Base-by-base conservation (phyloP, 148 eudicot genomes). In the Amaranthus hypochondriacus region DNA sequence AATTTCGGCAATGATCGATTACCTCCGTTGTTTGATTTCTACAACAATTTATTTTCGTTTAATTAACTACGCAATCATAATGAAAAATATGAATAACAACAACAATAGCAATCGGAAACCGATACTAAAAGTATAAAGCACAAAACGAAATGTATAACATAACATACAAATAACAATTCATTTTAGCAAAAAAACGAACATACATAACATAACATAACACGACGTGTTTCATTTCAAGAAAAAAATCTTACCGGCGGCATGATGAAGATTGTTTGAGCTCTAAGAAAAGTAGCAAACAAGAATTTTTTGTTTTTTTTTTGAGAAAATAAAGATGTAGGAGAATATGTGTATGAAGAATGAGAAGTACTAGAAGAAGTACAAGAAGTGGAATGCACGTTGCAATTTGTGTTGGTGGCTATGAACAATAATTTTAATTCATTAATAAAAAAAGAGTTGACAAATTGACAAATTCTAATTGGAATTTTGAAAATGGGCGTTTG, bases 1-100 rank as follows among this genome's bases (percentile, higher is more conserved):
- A 88, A 88, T 72, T 85, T 88, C 1, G 91, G 91, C 75, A 85
- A 75, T 12, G 87, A 39, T 48, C 73, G 59, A 13, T 47, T 62
- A 6, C 65, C 68, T 42, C 59, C 51, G 15, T 76, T 71, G 63
- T 66, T 65, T 62, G 72, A 69, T 79, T 62, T 72, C 61, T 65
- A 42, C 42, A 66, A 46, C 28, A 47, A 47, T 4, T 46, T 1
- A 52, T 18, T 49, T 9, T 8, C 21, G 6, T 12, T 18, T 62
- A 62, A 18, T 39, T 13, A 48, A 4, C 70, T 54, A 47, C 70
- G 5, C n/a, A 14, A 13, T 4, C 47, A 66, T 43, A 50, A 11
- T 47, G 56, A 21, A 43, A 21, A 48, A 2, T 68, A 5, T 50
- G 21, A 12, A 50, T 48, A 28, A 28, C n/a, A 28, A 47, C 54